Base-by-base conservation (phyloP, 1,284 basidiomycete genomes). In the Tilletia setariae region DNA sequence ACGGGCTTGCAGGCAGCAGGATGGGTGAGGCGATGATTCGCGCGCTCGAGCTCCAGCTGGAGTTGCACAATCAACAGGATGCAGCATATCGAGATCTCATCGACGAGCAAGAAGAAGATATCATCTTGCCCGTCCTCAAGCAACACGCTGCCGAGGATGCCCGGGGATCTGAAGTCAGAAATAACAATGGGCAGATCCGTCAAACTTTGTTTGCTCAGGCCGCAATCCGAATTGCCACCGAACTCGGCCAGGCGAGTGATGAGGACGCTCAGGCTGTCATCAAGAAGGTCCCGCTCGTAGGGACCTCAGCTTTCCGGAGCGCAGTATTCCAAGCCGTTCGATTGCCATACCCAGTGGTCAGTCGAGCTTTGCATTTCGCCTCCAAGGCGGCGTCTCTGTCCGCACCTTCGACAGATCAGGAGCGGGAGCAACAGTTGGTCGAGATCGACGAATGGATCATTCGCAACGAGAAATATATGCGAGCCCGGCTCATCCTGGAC, bases 171-270 rank as follows among this genome's bases (percentile, higher is more conserved):
- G 51, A 28, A 53, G 6, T 3, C n/a, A 1, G 23, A 15, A 28
- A 25, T 6, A 25, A 3, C 51, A 23, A 6, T 21, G 23, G 51
- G 7, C 16, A 53, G 21, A 11, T 6, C 6, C 21, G 21, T 13
- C 51, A 21, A 21, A 66, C 51, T 19, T 21, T 66, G 28, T 66
- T 66, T 28, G 64, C 51, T 25, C 64, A 66, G 35, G 46, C 64
- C 3, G 64, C 64, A 40, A 13, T 49, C 11, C 51, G 32, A 30
- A 32, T 66, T 28, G 64, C 64, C n/a, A 43, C 43, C 23, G 35
- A 51, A 13, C 59, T 66, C 21, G 64, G 44, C 40, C 51, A 11
- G 21, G 64, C 32, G 15, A 42, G 46, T 8, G 46, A 66, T 28
- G 47, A 53, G 15, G 64, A 66, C 21, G 64, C 51, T 25, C 21